A percentile compares a stretch with the other conserved stretches of the same genome.
Evolutionary conservation across 352 stramenopile species (phyloP).

Genomic region (Pythium grandisporangium): DNA sequence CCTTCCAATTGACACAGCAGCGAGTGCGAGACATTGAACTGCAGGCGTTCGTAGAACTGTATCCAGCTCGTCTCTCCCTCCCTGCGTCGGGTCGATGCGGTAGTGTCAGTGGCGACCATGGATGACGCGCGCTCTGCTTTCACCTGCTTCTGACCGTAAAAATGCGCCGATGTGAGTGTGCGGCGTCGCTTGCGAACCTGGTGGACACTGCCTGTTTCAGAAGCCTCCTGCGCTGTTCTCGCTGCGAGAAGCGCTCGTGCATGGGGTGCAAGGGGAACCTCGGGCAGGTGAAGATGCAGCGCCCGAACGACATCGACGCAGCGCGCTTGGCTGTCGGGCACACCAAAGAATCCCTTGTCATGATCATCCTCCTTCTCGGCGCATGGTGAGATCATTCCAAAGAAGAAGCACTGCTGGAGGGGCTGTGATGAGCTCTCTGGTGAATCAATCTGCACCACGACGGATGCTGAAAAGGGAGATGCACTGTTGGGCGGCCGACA

Average conservation of each 20-base stretch:
- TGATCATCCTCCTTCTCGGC: too few species aligned
- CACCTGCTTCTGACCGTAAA: slow-evolving; percentile 9
- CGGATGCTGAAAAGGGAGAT: slow-evolving; percentile 39
- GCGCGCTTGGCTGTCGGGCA: too few species aligned
- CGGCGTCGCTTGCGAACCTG: slow-evolving; percentile 3
- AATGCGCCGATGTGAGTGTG: slow-evolving; percentile 5
- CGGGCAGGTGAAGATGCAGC: slow-evolving; percentile 35
- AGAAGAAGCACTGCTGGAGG: slow-evolving; percentile 45
- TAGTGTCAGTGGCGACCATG: too few species aligned
- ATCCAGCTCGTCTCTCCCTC: too few species aligned
- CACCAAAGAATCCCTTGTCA: too few species aligned
- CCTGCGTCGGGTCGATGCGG: too few species aligned
- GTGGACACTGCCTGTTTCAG: background rate
- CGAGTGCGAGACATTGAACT: slow-evolving; percentile 69
- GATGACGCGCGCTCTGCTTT: too few species aligned
- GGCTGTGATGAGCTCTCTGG: too few species aligned
- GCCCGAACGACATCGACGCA: too few species aligned
- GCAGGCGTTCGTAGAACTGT: slow-evolving; percentile 61
- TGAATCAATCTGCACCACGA: slow-evolving; percentile 41
- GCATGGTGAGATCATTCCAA: too few species aligned
- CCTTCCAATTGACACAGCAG: slow-evolving; percentile 73
- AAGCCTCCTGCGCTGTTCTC: background rate
- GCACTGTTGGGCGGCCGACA: slow-evolving; percentile 29
- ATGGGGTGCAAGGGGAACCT: slow-evolving; percentile 25
- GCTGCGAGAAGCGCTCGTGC: slow-evolving; percentile 24